Conservation (phyloP, 1,139 yeast species). For the Zygotorulaspora mrakii region DNA sequence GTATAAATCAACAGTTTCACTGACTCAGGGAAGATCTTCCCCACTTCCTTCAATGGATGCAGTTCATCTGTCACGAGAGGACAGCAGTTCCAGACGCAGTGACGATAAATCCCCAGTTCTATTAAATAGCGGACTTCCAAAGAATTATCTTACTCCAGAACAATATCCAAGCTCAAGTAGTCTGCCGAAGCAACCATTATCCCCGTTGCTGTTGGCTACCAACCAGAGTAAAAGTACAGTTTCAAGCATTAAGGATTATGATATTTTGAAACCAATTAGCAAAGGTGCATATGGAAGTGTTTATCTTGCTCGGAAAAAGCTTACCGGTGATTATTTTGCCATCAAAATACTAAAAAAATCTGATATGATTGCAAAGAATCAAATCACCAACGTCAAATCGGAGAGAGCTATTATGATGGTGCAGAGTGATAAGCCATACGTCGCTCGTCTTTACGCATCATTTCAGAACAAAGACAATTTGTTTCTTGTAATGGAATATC, state of each 20-base stretch:
- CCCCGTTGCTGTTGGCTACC: constrained; percentile 73
- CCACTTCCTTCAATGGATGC: constrained; percentile 23
- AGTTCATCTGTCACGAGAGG: constrained; percentile 31
- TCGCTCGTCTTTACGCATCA: constrained; percentile 82
- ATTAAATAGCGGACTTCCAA: constrained; percentile 26
- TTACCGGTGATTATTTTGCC: constrained; percentile 94
- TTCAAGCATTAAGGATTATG: constrained; percentile 85
- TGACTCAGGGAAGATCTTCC: constrained; percentile 36
- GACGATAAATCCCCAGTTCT: constrained; percentile 34
- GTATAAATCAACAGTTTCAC: constrained; percentile 28
- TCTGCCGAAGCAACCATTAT: constrained; percentile 58
- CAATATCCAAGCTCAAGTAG: constrained; percentile 20
- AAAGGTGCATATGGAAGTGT: constrained; percentile 98
- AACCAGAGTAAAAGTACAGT: constrained; percentile 46
- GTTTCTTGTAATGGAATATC: constrained; percentile 92
- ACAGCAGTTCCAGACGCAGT: constrained; percentile 35
- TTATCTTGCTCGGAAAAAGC: constrained; percentile 71
- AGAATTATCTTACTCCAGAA: constrained; percentile 32
- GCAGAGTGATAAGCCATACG: constrained; percentile 90
- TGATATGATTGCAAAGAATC: constrained; percentile 96
- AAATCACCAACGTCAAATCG: constrained; percentile 87
- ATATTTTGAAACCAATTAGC: constrained; percentile 85
- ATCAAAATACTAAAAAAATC: constrained; percentile 90
- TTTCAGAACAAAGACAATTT: constrained; percentile 86
- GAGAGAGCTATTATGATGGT: constrained; percentile 98